Conservation (phyloP, 2,329 filamentous ascomycete genomes). For the Colletotrichum sp. region DNA sequence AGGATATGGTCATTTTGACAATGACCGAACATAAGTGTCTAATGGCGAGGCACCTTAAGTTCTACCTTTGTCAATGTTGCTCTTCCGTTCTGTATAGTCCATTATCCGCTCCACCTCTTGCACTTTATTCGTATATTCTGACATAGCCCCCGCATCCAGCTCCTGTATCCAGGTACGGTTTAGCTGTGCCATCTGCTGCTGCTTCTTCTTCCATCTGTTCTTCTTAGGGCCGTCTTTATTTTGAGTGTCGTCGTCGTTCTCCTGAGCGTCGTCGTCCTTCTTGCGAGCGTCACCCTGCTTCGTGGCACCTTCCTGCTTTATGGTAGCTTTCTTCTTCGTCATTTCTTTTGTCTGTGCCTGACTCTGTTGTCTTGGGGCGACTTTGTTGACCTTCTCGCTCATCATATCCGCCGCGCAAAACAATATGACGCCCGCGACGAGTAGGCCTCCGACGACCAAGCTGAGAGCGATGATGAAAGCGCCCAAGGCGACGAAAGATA, state of each 20-base stretch:
- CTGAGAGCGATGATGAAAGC: not conserved
- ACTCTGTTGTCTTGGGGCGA: not conserved
- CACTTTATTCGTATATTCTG: no score
- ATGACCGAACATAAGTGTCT: not conserved
- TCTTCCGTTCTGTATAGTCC: not conserved
- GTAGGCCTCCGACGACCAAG: not conserved
- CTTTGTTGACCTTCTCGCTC: not conserved
- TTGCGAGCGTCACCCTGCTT: not conserved
- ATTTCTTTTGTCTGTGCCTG: not conserved
- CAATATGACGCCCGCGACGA: not conserved
- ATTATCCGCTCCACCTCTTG: not conserved
- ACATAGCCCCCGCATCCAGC: no score
- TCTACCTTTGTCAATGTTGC: not conserved
- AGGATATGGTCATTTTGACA: fast-evolving
- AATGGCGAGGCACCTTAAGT: not conserved
- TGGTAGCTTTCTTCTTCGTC: not conserved
- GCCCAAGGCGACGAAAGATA: not conserved
- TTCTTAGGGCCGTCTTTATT: not conserved
- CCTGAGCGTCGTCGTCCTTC: no score
- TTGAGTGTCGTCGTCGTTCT: no score
- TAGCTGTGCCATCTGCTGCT: no score
- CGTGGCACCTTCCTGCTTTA: not conserved
- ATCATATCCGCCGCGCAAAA: not conserved
- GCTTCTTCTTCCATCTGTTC: not conserved
- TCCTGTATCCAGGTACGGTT: no score